Percentiles rank a stretch among this genome's conserved stretches.
These are phyloP conservation scores for Populus deltoides DNA, from an alignment of 345 rosid species.

Conservation along the genomic window DNA sequence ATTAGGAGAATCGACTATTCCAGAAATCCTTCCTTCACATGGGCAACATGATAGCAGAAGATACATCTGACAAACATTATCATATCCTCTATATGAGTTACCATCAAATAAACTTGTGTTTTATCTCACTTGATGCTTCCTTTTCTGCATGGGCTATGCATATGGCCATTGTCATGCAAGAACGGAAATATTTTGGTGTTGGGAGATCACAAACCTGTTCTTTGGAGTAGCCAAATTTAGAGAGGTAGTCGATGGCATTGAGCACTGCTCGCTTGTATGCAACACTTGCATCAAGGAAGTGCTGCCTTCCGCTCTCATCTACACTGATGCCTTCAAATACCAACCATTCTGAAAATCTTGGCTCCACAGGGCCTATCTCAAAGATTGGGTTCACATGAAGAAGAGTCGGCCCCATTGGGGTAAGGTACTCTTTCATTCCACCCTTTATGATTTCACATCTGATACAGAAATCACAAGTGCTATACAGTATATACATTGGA, in stretches of 20 bases:
- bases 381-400: slow-evolving; percentile 92
- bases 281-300: slow-evolving; percentile 76
- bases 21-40: slow-evolving; percentile 90
- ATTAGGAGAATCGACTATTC: slow-evolving; percentile 86
- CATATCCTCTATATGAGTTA: slow-evolving; percentile 6
- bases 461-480: slow-evolving; percentile 3
- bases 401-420: slow-evolving; percentile 90
- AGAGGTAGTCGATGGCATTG: slow-evolving; percentile 84
- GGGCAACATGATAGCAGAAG: slow-evolving; percentile 90
- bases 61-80: slow-evolving; percentile 47
- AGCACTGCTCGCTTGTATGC: slow-evolving; percentile 88
- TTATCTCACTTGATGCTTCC: background rate
- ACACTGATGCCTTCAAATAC: slow-evolving; percentile 95
- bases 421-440: slow-evolving; percentile 89
- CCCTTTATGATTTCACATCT: slow-evolving; percentile 83
- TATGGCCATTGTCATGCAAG: background rate
- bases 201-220: slow-evolving; percentile 58
- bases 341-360: slow-evolving; percentile 89
- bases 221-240: slow-evolving; percentile 88
- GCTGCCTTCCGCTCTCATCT: slow-evolving; percentile 80
- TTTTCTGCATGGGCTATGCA: background rate
- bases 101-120: background rate
- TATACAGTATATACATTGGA: background rate
- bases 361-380: slow-evolving; percentile 90
- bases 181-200: background rate